phyloP scores from a whole-genome alignment of 2,329 filamentous ascomycete genomes.

The Beauveria sp. region DNA sequence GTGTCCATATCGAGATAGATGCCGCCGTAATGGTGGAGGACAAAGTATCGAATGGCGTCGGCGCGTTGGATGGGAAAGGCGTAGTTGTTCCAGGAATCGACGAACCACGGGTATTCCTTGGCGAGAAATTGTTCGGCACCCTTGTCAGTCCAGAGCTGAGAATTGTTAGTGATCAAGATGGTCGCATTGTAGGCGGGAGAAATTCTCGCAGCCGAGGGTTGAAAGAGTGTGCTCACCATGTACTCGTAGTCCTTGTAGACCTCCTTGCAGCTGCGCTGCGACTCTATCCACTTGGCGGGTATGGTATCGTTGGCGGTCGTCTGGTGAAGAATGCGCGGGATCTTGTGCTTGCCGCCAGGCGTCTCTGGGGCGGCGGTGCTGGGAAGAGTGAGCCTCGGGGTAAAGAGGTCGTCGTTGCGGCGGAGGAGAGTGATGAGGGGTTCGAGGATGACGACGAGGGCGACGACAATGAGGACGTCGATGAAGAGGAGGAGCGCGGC shows the following conservation, averaged over 20 bases:
- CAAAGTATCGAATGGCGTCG: slow-evolving; percentile 67
- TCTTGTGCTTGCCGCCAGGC: slow-evolving; percentile 60
- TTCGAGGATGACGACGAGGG: slow-evolving; percentile 60
- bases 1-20: slow-evolving; percentile 58
- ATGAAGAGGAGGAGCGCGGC: slow-evolving; percentile 53
- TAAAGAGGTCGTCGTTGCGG: slow-evolving; percentile 26
- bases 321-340: slow-evolving; percentile 72
- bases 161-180: background rate
- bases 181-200: background rate
- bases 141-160: slow-evolving; percentile 64
- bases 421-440: slow-evolving; percentile 64
- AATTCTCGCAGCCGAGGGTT: background rate
- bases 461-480: slow-evolving; percentile 55
- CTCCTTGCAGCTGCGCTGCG: slow-evolving; percentile 59
- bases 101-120: slow-evolving; percentile 63
- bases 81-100: slow-evolving; percentile 62
- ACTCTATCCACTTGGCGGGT: slow-evolving; percentile 55
- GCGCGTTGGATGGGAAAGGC: slow-evolving; percentile 64
- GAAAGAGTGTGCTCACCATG: slow-evolving; percentile 41
- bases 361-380: slow-evolving; percentile 52
- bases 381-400: slow-evolving; percentile 18
- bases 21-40: slow-evolving; percentile 63
- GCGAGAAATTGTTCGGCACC: slow-evolving; percentile 60
- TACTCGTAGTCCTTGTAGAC: slow-evolving; percentile 67
- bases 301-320: slow-evolving; percentile 64